phyloP scores from a whole-genome alignment of 805 yeast species.

The Monosporozyma servazzii region DNA sequence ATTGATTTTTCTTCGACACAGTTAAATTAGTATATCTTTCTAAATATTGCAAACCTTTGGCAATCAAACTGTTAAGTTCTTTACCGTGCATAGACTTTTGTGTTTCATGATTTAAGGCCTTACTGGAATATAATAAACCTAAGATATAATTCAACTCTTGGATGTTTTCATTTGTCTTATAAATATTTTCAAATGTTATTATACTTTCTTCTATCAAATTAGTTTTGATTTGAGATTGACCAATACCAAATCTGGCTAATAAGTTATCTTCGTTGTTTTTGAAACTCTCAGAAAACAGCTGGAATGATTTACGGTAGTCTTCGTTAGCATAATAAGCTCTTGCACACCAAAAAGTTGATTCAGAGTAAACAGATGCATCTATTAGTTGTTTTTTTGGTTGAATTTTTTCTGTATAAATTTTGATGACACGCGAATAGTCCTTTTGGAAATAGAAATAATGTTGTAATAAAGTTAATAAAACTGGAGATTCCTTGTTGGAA shows the following conservation, averaged over 20 bases:
- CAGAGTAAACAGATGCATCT: slow-evolving; percentile 39
- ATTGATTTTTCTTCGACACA: slow-evolving; percentile 45
- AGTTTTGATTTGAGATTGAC: slow-evolving; percentile 72
- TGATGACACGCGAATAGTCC: slow-evolving; percentile 48
- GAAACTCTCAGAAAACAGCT: slow-evolving; percentile 61
- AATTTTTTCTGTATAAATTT: slow-evolving; percentile 44
- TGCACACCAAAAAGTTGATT: slow-evolving; percentile 77
- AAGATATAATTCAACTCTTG: slow-evolving; percentile 67
- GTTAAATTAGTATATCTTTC: slow-evolving; percentile 64
- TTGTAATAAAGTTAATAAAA: slow-evolving; percentile 56
- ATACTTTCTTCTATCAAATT: slow-evolving; percentile 75
- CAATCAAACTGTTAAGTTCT: slow-evolving; percentile 19
- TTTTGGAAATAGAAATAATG: slow-evolving; percentile 63
- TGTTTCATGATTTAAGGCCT: slow-evolving; percentile 23
- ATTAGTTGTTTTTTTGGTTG: slow-evolving; percentile 29
- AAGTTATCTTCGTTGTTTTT: slow-evolving; percentile 55
- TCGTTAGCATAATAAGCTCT: slow-evolving; percentile 55
- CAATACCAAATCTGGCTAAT: slow-evolving; percentile 72
- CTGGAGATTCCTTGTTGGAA: slow-evolving; percentile 43
- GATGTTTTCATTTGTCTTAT: slow-evolving; percentile 55
- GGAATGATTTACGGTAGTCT: slow-evolving; percentile 64
- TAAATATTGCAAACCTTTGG: slow-evolving; percentile 52
- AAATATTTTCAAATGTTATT: slow-evolving; percentile 68
- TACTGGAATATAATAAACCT: slow-evolving; percentile 64
- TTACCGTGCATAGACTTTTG: slow-evolving; percentile 13